These are phyloP conservation scores for Cardiospermum halicacabum DNA, from an alignment of 345 rosid genomes.

Conservation along the genomic window DNA sequence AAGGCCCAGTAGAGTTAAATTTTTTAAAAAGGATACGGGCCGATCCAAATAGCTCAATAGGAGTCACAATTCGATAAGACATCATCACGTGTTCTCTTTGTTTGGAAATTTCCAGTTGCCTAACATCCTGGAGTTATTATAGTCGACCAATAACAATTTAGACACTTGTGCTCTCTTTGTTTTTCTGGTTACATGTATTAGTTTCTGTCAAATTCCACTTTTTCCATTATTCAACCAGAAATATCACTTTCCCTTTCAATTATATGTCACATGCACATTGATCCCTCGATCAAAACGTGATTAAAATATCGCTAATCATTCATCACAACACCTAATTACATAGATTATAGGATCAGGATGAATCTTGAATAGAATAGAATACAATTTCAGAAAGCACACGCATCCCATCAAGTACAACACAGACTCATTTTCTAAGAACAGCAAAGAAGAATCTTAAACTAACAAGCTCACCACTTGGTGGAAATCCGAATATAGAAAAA, in stretches of 20 bases:
- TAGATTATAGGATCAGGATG: background rate
- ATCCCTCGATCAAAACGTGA: too few species aligned
- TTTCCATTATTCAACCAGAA: background rate
- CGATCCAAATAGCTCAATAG: background rate
- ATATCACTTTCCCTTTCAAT: too few species aligned
- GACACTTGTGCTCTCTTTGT: too few species aligned
- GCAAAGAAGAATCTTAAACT: background rate
- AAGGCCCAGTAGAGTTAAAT: background rate
- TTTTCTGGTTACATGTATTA: background rate
- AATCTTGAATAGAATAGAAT: background rate
- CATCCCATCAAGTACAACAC: background rate
- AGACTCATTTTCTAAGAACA: constrained; percentile 1
- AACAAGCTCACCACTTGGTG: background rate
- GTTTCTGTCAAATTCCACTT: background rate
- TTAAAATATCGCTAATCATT: too few species aligned
- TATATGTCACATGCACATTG: too few species aligned
- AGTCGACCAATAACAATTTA: too few species aligned
- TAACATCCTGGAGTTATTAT: background rate
- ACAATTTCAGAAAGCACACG: background rate
- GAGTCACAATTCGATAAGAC: background rate
- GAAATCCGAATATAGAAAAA: background rate
- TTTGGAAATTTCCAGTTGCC: background rate
- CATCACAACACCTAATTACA: too few species aligned
- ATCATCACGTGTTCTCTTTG: too few species aligned
- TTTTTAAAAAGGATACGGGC: background rate